These are phyloP conservation scores for Falciphora oryzae DNA, from an alignment of 2,329 filamentous ascomycete genomes.

Conservation along the genomic window DNA sequence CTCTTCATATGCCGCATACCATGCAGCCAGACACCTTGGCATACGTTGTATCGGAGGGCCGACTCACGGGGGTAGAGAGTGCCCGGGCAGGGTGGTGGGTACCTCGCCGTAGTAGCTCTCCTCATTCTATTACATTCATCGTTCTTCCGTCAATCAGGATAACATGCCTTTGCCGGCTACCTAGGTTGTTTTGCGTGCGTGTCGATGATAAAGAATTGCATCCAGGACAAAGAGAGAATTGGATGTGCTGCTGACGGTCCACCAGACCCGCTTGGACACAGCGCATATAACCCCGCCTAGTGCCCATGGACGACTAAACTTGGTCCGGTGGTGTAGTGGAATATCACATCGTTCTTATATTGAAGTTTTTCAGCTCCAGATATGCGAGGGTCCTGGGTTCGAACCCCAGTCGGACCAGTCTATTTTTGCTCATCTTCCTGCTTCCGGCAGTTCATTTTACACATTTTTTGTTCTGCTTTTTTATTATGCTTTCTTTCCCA, in stretches of 20 bases:
- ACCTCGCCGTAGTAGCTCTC: background rate
- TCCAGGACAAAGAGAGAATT: background rate
- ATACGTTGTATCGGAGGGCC: background rate
- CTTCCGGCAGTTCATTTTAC: too few species aligned
- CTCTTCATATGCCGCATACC: background rate
- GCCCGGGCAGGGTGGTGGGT: too few species aligned
- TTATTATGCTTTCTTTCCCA: too few species aligned
- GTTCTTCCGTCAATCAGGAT: background rate
- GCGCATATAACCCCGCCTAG: background rate
- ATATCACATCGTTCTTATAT: slow-evolving; percentile 1
- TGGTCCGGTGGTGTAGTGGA: slow-evolving; percentile 1
- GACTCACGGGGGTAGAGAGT: background rate
- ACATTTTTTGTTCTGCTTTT: background rate
- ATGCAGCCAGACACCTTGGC: background rate
- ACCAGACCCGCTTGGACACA: background rate
- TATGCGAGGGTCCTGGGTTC: slow-evolving; percentile 1
- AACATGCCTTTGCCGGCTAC: background rate
- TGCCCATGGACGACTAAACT: background rate
- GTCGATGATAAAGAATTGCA: too few species aligned
- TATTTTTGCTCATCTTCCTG: background rate
- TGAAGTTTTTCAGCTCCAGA: background rate
- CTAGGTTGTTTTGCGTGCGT: too few species aligned
- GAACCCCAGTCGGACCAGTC: background rate
- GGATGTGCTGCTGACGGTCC: background rate
- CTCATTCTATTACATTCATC: background rate